phyloP scores from a whole-genome alignment of 2,329 filamentous ascomycete genomes.

The Furcasterigmium furcatum region DNA sequence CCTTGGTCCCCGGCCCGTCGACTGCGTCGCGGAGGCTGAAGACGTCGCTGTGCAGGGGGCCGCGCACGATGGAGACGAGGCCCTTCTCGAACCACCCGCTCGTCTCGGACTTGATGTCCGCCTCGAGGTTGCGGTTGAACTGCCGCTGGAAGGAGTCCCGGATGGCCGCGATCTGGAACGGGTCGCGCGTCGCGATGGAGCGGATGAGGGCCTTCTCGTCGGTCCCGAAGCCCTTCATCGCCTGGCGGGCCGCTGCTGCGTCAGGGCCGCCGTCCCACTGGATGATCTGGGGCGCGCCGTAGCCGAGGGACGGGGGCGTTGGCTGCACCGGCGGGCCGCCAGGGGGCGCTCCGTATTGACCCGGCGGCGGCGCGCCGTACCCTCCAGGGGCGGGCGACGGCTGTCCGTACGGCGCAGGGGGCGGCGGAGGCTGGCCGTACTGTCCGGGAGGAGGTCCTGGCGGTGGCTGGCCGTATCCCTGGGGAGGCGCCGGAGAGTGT shows the following conservation, averaged over 20 bases:
- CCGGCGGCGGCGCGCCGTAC: constrained; percentile 20
- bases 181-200: constrained; percentile 69
- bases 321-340: constrained; percentile 39
- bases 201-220: constrained; percentile 76
- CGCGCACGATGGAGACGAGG: constrained; percentile 71
- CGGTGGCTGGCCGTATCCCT: constrained; percentile 26
- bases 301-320: constrained; percentile 69
- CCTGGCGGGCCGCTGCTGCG: constrained; percentile 68
- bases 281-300: constrained; percentile 67
- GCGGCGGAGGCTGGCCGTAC: constrained; percentile 32
- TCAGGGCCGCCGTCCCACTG: constrained; percentile 66
- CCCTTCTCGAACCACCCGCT: constrained; percentile 71
- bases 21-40: constrained; percentile 69
- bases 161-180: constrained; percentile 70
- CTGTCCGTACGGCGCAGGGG: constrained; percentile 19
- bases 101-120: constrained; percentile 76
- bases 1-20: constrained; percentile 80
- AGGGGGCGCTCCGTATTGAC: constrained; percentile 34
- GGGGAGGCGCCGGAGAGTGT: constrained; percentile 19
- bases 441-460: constrained; percentile 22
- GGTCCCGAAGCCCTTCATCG: constrained; percentile 94
- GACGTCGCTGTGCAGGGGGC: constrained; percentile 76
- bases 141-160: constrained; percentile 62
- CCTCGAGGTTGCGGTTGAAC: constrained; percentile 64
- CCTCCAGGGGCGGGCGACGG: constrained; percentile 18